Evolutionary conservation across 2,329 filamentous ascomycete species (phyloP).

Genomic region (Stemphylium lycopersici): DNA sequence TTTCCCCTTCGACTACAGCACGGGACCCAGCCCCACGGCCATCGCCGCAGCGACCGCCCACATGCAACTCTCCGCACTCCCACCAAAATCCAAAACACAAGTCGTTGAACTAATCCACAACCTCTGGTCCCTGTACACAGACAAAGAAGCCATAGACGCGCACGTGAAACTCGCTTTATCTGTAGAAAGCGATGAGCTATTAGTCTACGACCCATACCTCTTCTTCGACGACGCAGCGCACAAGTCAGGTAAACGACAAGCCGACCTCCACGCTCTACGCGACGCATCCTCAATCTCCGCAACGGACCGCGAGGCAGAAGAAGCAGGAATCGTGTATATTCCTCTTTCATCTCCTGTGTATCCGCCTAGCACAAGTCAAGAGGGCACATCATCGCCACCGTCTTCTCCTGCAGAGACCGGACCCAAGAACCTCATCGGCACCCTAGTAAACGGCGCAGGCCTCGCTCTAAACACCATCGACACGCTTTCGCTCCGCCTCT

Average conservation of each 20-base stretch:
- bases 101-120: constrained; percentile 58
- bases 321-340: constrained; percentile 80
- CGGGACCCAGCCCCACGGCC: constrained; percentile 48
- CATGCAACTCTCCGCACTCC: constrained; percentile 59
- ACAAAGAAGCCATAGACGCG: constrained; percentile 70
- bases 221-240: constrained; percentile 75
- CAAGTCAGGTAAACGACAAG: constrained; percentile 66
- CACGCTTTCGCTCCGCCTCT: constrained; percentile 69
- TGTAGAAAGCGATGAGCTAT: constrained; percentile 48
- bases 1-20: constrained; percentile 68
- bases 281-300: constrained; percentile 59
- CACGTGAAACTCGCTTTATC: constrained; percentile 57
- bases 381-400: constrained; percentile 10
- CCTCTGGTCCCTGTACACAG: constrained; percentile 65
- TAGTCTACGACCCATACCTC: constrained; percentile 62
- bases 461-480: constrained; percentile 92
- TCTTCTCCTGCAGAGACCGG: constrained; percentile 25
- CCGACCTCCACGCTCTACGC: constrained; percentile 64
- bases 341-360: constrained; percentile 52
- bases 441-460: constrained; percentile 86
- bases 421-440: constrained; percentile 71
- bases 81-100: constrained; percentile 52
- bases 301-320: constrained; percentile 67
- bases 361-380: neutral
- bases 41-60: constrained; percentile 57